These are phyloP conservation scores for Pontederia crassipes DNA, from an alignment of 176 grass and related monocot genomes.

Conservation along the genomic window DNA sequence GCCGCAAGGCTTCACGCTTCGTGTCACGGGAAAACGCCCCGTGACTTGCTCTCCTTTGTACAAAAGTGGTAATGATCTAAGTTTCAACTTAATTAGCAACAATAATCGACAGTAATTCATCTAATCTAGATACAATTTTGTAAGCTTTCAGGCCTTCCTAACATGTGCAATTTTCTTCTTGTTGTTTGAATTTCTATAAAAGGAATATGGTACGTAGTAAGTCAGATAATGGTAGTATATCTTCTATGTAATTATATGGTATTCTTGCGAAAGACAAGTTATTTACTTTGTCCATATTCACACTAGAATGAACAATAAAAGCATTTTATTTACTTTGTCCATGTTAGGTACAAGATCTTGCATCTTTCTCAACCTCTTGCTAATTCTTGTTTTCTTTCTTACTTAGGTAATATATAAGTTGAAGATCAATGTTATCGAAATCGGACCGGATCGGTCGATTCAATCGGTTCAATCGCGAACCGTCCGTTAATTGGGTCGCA, in stretches of 20 bases:
- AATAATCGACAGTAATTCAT: background rate
- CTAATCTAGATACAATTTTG: background rate
- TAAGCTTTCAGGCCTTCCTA: background rate
- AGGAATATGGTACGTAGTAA: background rate
- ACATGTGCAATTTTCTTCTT: constrained; percentile 62
- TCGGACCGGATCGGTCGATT: no score
- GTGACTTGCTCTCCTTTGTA: no score
- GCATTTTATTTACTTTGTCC: constrained; percentile 60
- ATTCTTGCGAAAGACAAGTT: background rate
- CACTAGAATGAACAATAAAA: no score
- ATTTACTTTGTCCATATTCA: background rate
- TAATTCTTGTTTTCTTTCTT: constrained; percentile 97
- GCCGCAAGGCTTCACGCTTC: no score
- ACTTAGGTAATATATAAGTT: no score
- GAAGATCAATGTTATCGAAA: no score
- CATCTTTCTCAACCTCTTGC: constrained; percentile 81
- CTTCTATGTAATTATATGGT: background rate
- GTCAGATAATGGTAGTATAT: background rate
- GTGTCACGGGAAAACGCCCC: no score
- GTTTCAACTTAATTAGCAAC: background rate
- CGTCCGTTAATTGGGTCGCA: no score
- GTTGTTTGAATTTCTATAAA: constrained; percentile 59
- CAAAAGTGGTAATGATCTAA: background rate
- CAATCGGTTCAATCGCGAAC: no score
- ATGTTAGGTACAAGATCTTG: constrained; percentile 93